These are phyloP conservation scores for Pleurotus pulmonarius DNA, from an alignment of 768 basidiomycete genomes.

Conservation along the genomic window DNA sequence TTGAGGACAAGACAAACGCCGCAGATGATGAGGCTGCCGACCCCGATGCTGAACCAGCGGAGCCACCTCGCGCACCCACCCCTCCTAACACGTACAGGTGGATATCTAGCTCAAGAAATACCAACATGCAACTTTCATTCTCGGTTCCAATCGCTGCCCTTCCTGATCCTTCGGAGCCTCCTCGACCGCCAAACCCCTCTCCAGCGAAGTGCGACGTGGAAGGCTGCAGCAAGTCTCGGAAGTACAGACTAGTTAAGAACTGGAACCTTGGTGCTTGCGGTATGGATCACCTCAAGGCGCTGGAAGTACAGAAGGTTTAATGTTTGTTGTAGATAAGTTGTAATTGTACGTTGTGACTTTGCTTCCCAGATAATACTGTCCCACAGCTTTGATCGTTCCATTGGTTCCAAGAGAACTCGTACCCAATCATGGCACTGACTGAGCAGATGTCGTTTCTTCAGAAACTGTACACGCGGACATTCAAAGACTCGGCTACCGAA, in stretches of 20 bases:
- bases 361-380: too few species aligned
- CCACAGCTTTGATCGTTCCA: too few species aligned
- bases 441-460: too few species aligned
- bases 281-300: slow-evolving; percentile 55
- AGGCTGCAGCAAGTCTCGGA: slow-evolving; percentile 53
- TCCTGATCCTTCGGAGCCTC: slow-evolving; percentile 6
- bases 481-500: too few species aligned
- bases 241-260: slow-evolving; percentile 64
- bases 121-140: slow-evolving; percentile 44
- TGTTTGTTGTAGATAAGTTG: not conserved
- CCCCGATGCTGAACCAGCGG: slow-evolving; percentile 33
- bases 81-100: slow-evolving; percentile 55
- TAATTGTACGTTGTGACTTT: too few species aligned
- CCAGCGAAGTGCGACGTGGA: slow-evolving; percentile 45
- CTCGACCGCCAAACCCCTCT: slow-evolving; percentile 11
- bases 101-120: slow-evolving; percentile 54
- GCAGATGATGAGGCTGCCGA: slow-evolving; percentile 33
- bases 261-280: slow-evolving; percentile 66
- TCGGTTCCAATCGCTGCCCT: slow-evolving; percentile 40
- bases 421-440: too few species aligned
- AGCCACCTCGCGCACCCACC: slow-evolving; percentile 1
- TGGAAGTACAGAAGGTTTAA: slow-evolving; percentile 31
- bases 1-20: slow-evolving; percentile 40
- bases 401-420: too few species aligned
- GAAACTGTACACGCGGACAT: too few species aligned